Base-by-base conservation (phyloP, 352 stramenopile species). In the Phytophthora colocasiae region DNA sequence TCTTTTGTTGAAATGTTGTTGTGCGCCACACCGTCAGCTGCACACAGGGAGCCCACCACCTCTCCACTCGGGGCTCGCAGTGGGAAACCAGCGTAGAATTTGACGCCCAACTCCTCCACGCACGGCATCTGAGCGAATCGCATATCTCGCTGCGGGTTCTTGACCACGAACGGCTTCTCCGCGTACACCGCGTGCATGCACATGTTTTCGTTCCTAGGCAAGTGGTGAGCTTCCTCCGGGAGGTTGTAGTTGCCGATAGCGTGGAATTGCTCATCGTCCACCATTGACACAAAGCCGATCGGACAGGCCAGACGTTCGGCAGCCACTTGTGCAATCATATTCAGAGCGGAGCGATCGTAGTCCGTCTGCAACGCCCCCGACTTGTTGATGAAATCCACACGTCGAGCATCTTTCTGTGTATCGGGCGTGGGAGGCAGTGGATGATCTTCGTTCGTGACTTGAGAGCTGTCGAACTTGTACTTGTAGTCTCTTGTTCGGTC, bases 61-160 rank as follows among this genome's bases (percentile, higher is more conserved):
- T 75, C 73, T 1, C 80, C 80, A 17, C 76, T 81, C 1, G 80
- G 78, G 0, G 75, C 78, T 47, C 52, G 61, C 1, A 91, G 47
- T 0, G 82, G 80, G 58, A 91, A 91, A 0, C 80, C 77, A 2
- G 80, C 82, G 74, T 89, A 91, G 59, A 88, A 89, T 52, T 86
- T 83, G 34, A 88, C 68, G 32, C 70, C 78, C 22, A 81, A 51
- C 12, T 84, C 67, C 34, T 78, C 51, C n/a, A 89, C 57, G 19
- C 60, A 73, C 61, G 76, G 56, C 70, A 87, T 78, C 36, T 89
- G 71, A 14, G 66, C 63, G 49, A 91, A 91, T 29, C 80, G 77
- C 78, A 89, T 81, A 55, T 90, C 82, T 4, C 82, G 78, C 57
- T 78, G 70, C 27, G 80, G 78, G 67, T 91, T 85, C 60, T 89